Base-by-base conservation (phyloP, 2,329 filamentous ascomycete species). In the Penicillium verrucosum region DNA sequence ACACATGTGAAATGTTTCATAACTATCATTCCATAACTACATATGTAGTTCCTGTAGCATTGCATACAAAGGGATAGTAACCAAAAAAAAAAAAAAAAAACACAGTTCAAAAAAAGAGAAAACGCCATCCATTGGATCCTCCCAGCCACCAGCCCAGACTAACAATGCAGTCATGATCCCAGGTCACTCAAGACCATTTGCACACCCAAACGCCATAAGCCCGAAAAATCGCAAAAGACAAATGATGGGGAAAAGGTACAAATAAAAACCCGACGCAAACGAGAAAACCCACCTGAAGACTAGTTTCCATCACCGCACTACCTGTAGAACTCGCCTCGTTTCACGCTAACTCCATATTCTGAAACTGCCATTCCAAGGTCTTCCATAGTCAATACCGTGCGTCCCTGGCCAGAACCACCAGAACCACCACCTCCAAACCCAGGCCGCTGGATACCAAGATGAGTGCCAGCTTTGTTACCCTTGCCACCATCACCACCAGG, bases 321-420 rank as follows among this genome's bases (percentile, higher is more conserved):
- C 68, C 92, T 84, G 75, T 99, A 99, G 72, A 97, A 99, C 78
- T 99, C 94, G 70, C 93, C 92, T 62, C 94, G 84, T 85, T 96
- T 97, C 51, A 97, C 89, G 72, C 96, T 99, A 51, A 99, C 92
- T 1, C 94, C 94, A 72, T 97, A 99, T 80, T 99, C 94, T 32
- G 90, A 90, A 30, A 97, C 93, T 1, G 94, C 94, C 92, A 97
- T 97, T 16, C 94, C 94, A 67, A 99, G 75, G 74, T 99, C 94
- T 77, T 99, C 94, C 94, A 99, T 97, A 0, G 94, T 97, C 60
- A 99, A 81, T 54, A 99, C 93, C 18, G 94, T 97, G 61, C 92
- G 83, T 62, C 95, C 96, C 78, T 95, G 90, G 7, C 75, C 75
- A 54, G 87, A 89, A 1, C 90, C 90, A 29, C 92, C 92, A 68